Conservation (phyloP, 1,139 yeast genomes). For the Diutina neorugosa region DNA sequence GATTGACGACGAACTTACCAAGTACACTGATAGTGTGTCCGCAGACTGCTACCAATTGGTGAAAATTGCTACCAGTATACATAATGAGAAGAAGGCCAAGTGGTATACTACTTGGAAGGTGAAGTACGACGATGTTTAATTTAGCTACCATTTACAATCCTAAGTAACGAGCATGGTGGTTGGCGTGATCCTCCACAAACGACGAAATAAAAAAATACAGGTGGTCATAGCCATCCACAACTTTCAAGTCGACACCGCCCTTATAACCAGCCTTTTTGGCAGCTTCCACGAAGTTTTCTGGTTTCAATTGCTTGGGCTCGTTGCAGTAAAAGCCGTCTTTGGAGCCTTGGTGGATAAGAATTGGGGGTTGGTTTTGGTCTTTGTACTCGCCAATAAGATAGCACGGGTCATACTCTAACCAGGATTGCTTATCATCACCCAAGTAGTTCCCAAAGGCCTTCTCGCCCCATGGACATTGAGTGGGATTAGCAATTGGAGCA, state of each 20-base stretch:
- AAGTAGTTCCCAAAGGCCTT: constrained; percentile 75
- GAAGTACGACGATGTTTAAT: constrained; percentile 16
- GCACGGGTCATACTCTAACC: constrained; percentile 77
- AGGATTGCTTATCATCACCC: constrained; percentile 43
- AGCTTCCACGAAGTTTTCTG: constrained; percentile 62
- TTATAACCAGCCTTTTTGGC: constrained; percentile 45
- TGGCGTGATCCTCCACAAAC: constrained; percentile 76
- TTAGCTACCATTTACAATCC: neutral
- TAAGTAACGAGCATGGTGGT: constrained; percentile 73
- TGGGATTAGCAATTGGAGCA: constrained; percentile 81
- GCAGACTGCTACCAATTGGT: constrained; percentile 22
- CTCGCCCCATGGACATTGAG: constrained; percentile 66
- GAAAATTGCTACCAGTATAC: constrained; percentile 20
- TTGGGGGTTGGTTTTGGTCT: constrained; percentile 40
- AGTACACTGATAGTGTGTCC: constrained; percentile 17
- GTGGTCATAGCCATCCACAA: constrained; percentile 84
- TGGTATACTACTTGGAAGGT: constrained; percentile 42
- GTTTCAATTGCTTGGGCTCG: constrained; percentile 52
- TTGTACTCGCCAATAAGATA: constrained; percentile 46
- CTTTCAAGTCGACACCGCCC: constrained; percentile 45
- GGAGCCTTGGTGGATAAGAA: constrained; percentile 76
- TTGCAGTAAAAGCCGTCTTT: constrained; percentile 57
- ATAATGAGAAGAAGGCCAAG: constrained; percentile 28
- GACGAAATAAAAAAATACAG: constrained; percentile 77
- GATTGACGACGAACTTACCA: constrained; percentile 13